These are phyloP conservation scores for Misopates orontium DNA, from an alignment of 257 asterid genomes.

Conservation along the genomic window DNA sequence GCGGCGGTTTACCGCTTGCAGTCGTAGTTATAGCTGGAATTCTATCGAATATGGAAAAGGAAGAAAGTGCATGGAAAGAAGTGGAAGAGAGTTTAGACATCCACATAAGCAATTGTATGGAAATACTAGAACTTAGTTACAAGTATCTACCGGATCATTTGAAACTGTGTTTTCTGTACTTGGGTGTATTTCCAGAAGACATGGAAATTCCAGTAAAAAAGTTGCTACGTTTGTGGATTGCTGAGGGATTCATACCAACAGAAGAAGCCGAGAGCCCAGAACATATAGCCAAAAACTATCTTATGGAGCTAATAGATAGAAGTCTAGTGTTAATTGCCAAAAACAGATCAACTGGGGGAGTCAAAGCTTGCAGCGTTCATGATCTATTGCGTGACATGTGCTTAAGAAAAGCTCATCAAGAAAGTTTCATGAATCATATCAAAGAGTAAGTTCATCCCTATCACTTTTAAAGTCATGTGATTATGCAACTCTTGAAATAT, in stretches of 20 bases:
- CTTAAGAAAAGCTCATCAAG: conserved; percentile 11
- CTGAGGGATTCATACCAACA: conserved; percentile 33
- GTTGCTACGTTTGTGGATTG: conserved; percentile 34
- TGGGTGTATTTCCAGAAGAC: conserved; percentile 31
- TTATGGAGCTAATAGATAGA: conserved; percentile 27
- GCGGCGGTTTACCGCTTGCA: conserved; percentile 34
- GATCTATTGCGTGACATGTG: conserved; percentile 39
- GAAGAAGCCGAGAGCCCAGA: conserved; percentile 16
- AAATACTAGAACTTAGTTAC: conserved; percentile 32
- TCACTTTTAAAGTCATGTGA: background rate
- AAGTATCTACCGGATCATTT: conserved; percentile 34
- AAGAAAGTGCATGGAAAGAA: conserved; percentile 23
- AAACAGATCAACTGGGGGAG: conserved; percentile 32
- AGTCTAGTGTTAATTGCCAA: conserved; percentile 31
- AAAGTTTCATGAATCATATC: conserved; percentile 2
- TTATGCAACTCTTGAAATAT: too few species aligned
- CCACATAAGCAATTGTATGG: background rate
- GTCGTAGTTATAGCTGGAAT: conserved; percentile 32
- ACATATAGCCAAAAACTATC: conserved; percentile 28
- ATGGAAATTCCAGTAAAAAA: conserved; percentile 13
- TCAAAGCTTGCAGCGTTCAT: conserved; percentile 35
- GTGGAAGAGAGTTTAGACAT: conserved; percentile 24
- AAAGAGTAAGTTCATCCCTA: conserved; percentile 18
- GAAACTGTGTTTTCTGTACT: conserved; percentile 39
- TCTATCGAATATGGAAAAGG: conserved; percentile 23